These are phyloP conservation scores for Musa balbisiana DNA, from an alignment of 202 grass and related monocot species.

Conservation along the genomic window DNA sequence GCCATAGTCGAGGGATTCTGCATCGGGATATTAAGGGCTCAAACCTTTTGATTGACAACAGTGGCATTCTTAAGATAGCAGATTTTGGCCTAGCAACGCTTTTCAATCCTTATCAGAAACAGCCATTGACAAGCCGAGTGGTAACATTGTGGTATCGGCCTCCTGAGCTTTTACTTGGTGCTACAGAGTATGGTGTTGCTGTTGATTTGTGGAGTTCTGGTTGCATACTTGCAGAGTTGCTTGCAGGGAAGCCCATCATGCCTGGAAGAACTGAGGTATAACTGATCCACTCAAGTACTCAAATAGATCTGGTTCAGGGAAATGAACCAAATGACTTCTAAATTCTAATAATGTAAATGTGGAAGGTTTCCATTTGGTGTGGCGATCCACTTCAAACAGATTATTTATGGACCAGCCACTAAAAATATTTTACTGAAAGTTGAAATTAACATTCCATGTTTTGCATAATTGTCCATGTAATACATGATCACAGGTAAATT, in stretches of 20 bases:
- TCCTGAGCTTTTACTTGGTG: constrained; percentile 75
- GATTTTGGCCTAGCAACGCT: constrained; percentile 88
- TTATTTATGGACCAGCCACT: too few species aligned
- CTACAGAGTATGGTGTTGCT: constrained; percentile 63
- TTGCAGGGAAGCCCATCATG: constrained; percentile 84
- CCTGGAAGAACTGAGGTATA: constrained; percentile 89
- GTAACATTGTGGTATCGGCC: constrained; percentile 92
- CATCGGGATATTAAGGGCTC: constrained; percentile 92
- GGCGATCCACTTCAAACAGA: too few species aligned
- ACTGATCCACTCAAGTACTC: constrained; percentile 5
- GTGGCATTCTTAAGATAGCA: constrained; percentile 62
- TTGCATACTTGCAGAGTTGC: constrained; percentile 80
- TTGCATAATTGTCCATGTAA: background rate
- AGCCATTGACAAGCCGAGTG: constrained; percentile 72
- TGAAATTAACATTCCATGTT: background rate
- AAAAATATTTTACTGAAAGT: background rate
- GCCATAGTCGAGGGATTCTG: constrained; percentile 65
- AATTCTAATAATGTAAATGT: too few species aligned
- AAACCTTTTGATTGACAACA: constrained; percentile 67
- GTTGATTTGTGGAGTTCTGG: constrained; percentile 93
- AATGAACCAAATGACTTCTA: background rate
- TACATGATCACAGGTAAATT: too few species aligned
- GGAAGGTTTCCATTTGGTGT: too few species aligned
- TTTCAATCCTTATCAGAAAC: constrained; percentile 43
- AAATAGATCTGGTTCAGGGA: background rate